phyloP scores from a whole-genome alignment of 2,329 filamentous ascomycete species.

The Fusarium kyushuense region DNA sequence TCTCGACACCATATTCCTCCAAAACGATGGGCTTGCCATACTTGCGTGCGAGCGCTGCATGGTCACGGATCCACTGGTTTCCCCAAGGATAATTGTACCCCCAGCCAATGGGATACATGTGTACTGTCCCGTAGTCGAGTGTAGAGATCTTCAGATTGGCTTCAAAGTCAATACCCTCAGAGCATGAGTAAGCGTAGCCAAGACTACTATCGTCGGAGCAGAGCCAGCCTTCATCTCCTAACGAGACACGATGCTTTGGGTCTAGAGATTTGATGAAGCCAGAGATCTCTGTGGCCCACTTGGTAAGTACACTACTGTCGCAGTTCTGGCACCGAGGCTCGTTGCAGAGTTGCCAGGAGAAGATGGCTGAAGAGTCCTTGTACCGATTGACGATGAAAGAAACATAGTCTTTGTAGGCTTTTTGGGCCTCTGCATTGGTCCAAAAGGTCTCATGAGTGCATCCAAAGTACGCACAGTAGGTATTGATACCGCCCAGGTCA shows the following conservation, averaged over 20 bases:
- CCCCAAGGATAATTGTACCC: slow-evolving; percentile 6
- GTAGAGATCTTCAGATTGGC: slow-evolving; percentile 4
- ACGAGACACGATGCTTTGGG: slow-evolving; percentile 1
- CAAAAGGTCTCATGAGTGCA: slow-evolving; percentile 3
- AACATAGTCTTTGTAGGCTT: neutral
- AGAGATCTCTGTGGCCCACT: neutral
- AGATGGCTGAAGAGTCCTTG: slow-evolving; percentile 2
- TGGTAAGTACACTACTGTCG: neutral
- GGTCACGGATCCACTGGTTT: slow-evolving; percentile 13
- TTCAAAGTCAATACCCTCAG: neutral
- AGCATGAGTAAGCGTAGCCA: slow-evolving; percentile 5
- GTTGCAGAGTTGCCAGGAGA: slow-evolving; percentile 13
- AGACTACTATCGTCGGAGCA: neutral
- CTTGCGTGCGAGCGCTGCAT: neutral
- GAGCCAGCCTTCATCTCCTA: slow-evolving; percentile 9
- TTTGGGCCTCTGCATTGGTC: neutral
- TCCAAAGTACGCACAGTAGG: slow-evolving; percentile 10
- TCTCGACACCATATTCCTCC: slow-evolving; percentile 7
- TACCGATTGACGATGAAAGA: slow-evolving; percentile 6
- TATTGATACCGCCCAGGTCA: slow-evolving; percentile 4
- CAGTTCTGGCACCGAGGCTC: slow-evolving; percentile 9
- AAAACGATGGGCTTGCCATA: neutral
- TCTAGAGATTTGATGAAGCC: neutral
- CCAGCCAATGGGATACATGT: slow-evolving; percentile 13
- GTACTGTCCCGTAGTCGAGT: slow-evolving; percentile 3